Evolutionary conservation across 2,329 filamentous ascomycete species (phyloP), one percentile per base, ranked within the genome.

Genomic region (Botrytis sinoallii): DNA sequence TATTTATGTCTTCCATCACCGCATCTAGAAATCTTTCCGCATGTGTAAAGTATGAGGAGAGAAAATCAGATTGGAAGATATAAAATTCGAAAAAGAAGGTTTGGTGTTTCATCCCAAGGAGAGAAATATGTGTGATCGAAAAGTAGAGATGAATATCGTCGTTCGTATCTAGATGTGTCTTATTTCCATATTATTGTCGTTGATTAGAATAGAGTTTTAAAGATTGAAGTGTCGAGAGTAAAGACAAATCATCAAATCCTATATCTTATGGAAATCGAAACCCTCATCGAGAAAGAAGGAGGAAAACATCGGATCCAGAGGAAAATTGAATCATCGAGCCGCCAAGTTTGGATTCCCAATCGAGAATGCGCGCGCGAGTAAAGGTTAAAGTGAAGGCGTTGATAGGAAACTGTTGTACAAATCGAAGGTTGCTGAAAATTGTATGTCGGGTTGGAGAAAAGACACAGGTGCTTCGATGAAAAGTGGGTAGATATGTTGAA

Each of bases 351-450:
- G 20, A 40, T 40, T 32, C 20, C 66, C 59, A 40, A 61, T n/a
- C 35, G 59, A 61, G 18, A 57, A 20, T 42, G 18, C 35, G 48
- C 14, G 48, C 46, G 48, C 25, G 35, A 57, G 35, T 7, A 68
- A 55, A 29, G 4, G 40, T 9, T 38, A 68, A 55, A 40, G 38
- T 57, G 22, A 57, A 68, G 48, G 48, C 66, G 48, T 68, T 57
- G 16, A 20, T 42, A 57, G 48, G 66, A 68, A 68, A 68, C 48
- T 68, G 20, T 57, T 55, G 48, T 68, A 68, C 66, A 68, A 0
- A 8, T 42, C 29, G 35, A 57, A 57, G 38, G 6, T 44, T 55
- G 52, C n/a, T 66, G 40, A 5, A 10, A 38, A 22, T 42, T 57
- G n/a, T 16, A 4, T 38, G 48, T 68, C 48, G 52, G 10, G 9